Base-by-base conservation (phyloP, 345 rosid genomes). In the Eucalyptus sp. region DNA sequence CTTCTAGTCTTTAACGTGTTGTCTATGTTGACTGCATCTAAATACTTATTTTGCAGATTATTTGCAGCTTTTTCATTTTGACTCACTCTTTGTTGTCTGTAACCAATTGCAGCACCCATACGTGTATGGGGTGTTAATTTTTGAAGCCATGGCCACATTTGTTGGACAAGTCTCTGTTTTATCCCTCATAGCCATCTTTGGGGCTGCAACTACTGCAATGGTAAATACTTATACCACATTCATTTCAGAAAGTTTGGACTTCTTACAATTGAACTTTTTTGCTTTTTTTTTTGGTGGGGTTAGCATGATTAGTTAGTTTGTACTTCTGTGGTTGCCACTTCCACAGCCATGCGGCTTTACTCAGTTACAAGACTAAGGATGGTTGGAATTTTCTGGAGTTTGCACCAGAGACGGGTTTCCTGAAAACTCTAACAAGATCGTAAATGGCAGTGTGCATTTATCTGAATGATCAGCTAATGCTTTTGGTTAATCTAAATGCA, bases 171-270 rank as follows among this genome's bases (percentile, higher is more conserved):
- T 97, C 83, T 97, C 99, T 22, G 99, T 97, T 87, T 88, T 98
- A 71, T 98, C 99, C 11, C 98, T 98, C 89, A 96, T 96, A 86
- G 99, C 99, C 76, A 92, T 98, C 87, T 98, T 97, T 17, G 99
- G 99, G 71, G 99, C 99, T 27, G 99, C 99, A 43, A 95, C 97
- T 37, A 98, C 99, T 46, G 98, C 99, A 64, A 95, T 98, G 97
- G 99, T 98, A 94, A 13, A 11, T 52, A 31, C 29, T 76, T 37
- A 37, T 33, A 33, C 46, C 8, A 2, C 81, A 41, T 41, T 76
- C 84, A 20, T 76, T 76, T 76, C 84, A 76, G 48, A 76, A 76
- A 76, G 48, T 20, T 76, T 76, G 84, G 25, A 41, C 48, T 76
- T 11, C 83, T 76, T 20, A 20, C 27, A 76, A 41, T 41, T 10